These are phyloP conservation scores for Candida anutae DNA, from an alignment of 1,139 yeast genomes.

Conservation along the genomic window DNA sequence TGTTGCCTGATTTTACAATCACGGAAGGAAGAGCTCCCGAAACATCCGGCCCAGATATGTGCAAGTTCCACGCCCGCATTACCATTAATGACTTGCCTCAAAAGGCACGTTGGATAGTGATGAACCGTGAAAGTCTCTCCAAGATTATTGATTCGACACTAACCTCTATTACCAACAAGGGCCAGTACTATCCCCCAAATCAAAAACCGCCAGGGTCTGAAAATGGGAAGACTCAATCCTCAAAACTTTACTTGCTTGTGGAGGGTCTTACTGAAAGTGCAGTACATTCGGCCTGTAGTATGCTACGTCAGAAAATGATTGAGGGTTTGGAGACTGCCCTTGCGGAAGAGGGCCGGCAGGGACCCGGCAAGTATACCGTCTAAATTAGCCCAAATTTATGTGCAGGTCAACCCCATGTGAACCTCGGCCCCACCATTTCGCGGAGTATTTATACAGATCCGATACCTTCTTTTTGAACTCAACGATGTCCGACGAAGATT, in stretches of 20 bases:
- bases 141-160: conserved; percentile 66
- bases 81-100: conserved; percentile 84
- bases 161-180: conserved; percentile 78
- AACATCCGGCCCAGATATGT: conserved; percentile 55
- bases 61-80: conserved; percentile 63
- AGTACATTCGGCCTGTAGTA: conserved; percentile 58
- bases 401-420: no score
- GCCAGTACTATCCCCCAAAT: conserved; percentile 60
- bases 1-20: conserved; percentile 39
- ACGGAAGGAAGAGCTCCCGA: conserved; percentile 53
- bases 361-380: conserved; percentile 34
- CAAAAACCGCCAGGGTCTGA: conserved; percentile 29
- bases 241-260: conserved; percentile 68
- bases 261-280: conserved; percentile 67
- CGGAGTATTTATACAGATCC: no score
- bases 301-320: conserved; percentile 53
- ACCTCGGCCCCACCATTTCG: no score
- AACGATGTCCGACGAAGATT: not conserved
- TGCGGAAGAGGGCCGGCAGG: conserved; percentile 30
- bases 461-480: no score
- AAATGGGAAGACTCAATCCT: conserved; percentile 44
- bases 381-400: no score
- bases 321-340: conserved; percentile 48
- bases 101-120: conserved; percentile 74
- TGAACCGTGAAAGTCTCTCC: conserved; percentile 58